Evolutionary conservation across 2,329 filamentous ascomycete genomes (phyloP).

Genomic region (Sclerotinia minor): DNA sequence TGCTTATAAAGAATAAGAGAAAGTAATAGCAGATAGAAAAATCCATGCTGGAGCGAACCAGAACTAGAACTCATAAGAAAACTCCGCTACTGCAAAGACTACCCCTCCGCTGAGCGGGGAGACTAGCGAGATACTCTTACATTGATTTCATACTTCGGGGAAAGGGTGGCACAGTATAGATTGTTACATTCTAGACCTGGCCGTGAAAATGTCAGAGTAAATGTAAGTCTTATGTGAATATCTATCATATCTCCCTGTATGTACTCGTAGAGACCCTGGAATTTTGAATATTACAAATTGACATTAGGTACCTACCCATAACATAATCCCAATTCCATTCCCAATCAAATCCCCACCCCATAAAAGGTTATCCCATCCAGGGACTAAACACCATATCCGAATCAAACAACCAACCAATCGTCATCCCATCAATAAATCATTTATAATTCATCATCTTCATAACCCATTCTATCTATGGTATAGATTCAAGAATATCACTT

Average conservation of each 20-base stretch:
- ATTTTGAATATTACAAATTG: constrained; percentile 6
- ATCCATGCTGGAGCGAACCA: too few relatives aligned
- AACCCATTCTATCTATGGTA: background rate
- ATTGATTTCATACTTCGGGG: too few relatives aligned
- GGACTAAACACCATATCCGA: constrained; percentile 4
- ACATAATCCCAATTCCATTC: background rate
- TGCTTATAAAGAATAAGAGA: too few relatives aligned
- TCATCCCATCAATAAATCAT: constrained; percentile 5
- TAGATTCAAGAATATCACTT: constrained; percentile 28
- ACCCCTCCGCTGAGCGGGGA: too few relatives aligned
- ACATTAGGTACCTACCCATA: background rate
- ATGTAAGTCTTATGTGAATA: background rate
- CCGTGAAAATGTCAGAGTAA: background rate
- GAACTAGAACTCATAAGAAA: too few relatives aligned
- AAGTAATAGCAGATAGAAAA: too few relatives aligned
- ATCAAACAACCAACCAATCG: background rate
- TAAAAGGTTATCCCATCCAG: background rate
- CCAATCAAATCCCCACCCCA: background rate
- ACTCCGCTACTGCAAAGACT: too few relatives aligned
- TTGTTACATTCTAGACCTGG: background rate
- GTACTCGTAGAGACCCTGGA: too few relatives aligned
- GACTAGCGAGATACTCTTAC: too few relatives aligned
- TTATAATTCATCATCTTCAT: background rate
- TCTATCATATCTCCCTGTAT: background rate
- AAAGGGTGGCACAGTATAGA: too few relatives aligned